These are phyloP conservation scores for Suillus discolor DNA, from an alignment of 768 basidiomycete genomes.

Conservation along the genomic window DNA sequence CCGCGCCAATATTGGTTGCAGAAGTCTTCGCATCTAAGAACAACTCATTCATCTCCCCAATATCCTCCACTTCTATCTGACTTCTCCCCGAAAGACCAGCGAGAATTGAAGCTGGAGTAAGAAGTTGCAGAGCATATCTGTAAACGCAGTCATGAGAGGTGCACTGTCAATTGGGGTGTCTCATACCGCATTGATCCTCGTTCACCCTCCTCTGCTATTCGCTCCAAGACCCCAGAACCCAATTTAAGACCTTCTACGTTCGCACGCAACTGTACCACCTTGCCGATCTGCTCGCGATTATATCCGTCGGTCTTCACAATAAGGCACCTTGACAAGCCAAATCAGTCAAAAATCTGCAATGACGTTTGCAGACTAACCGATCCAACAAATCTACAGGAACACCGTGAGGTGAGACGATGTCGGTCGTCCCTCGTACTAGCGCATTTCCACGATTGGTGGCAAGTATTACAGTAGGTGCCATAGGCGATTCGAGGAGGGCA, in stretches of 20 bases:
- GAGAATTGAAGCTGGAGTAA: slow-evolving; percentile 90
- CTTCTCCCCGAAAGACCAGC: slow-evolving; percentile 74
- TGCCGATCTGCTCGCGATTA: slow-evolving; percentile 78
- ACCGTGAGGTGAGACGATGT: slow-evolving; percentile 91
- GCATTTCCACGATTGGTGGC: slow-evolving; percentile 95
- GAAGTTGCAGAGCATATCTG: slow-evolving; percentile 89
- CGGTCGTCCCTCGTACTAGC: slow-evolving; percentile 90
- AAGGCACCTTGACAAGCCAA: slow-evolving; percentile 62
- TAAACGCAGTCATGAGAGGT: slow-evolving; percentile 9
- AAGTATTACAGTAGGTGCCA: slow-evolving; percentile 97
- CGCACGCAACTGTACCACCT: slow-evolving; percentile 85
- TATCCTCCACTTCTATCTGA: slow-evolving; percentile 86
- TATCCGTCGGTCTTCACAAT: slow-evolving; percentile 93
- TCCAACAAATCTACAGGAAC: slow-evolving; percentile 93
- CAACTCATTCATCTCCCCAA: slow-evolving; percentile 90
- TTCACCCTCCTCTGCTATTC: slow-evolving; percentile 80
- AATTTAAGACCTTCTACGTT: slow-evolving; percentile 85
- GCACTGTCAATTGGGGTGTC: slow-evolving; percentile 11
- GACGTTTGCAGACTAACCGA: slow-evolving; percentile 51
- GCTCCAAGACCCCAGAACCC: slow-evolving; percentile 74
- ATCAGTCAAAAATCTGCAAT: not conserved
- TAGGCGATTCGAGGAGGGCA: slow-evolving; percentile 90
- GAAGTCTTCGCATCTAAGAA: slow-evolving; percentile 94
- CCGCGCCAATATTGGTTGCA: slow-evolving; percentile 53
- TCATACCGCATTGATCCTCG: slow-evolving; percentile 76